Evolutionary conservation across 305 asterid species (phyloP).

Genomic region (Caryopteris hybrid): DNA sequence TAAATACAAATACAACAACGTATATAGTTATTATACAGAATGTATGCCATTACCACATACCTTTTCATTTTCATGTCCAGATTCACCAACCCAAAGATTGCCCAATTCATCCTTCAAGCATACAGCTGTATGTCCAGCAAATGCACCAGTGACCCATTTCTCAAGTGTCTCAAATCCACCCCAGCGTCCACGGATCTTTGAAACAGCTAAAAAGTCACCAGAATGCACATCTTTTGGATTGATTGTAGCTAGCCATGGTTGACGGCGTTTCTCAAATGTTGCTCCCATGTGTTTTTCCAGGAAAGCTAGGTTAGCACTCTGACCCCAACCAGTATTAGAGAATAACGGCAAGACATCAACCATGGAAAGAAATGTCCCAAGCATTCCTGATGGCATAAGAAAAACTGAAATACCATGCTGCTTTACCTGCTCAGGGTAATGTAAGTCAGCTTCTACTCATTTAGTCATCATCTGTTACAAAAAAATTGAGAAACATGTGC

Average conservation of each 20-base stretch:
- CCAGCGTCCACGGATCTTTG: conserved; percentile 99
- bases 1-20: no score
- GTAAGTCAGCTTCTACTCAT: conserved; percentile 19
- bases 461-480: not conserved
- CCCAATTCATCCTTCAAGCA: conserved; percentile 91
- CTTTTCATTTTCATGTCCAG: conserved; percentile 98
- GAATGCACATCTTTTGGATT: conserved; percentile 80
- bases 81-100: conserved; percentile 95
- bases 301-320: conserved; percentile 88
- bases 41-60: conserved; percentile 25
- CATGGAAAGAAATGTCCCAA: conserved; percentile 92
- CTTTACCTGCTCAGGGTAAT: conserved; percentile 67
- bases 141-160: conserved; percentile 99
- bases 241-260: conserved; percentile 61
- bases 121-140: conserved; percentile 99
- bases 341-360: conserved; percentile 93
- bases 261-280: conserved; percentile 65
- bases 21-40: not conserved
- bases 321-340: conserved; percentile 96
- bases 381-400: conserved; percentile 99
- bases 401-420: conserved; percentile 94
- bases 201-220: conserved; percentile 92
- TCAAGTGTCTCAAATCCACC: conserved; percentile 99
- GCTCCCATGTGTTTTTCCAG: conserved; percentile 97
- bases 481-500: conserved; percentile 4